These are phyloP conservation scores for Starmera caribaea DNA, from an alignment of 805 yeast species.

Conservation along the genomic window DNA sequence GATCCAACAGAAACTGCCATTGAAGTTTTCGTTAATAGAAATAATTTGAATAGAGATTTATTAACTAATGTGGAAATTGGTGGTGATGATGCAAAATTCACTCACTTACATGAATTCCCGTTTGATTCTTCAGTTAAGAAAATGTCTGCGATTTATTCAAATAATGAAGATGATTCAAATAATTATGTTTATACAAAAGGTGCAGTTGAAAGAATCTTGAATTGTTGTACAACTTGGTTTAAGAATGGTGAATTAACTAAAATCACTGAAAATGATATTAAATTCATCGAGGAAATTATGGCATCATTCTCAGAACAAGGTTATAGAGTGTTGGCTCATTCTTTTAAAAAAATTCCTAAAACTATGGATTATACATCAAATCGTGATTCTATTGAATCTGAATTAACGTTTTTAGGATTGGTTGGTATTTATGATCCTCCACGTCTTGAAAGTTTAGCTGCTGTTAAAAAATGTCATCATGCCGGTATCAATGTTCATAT, in stretches of 20 bases:
- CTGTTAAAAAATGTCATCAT: conserved; percentile 56
- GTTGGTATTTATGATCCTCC: conserved; percentile 81
- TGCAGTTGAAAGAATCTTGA: conserved; percentile 63
- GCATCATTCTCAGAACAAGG: conserved; percentile 54
- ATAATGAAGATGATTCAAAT: conserved; percentile 17
- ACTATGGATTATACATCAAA: conserved; percentile 23
- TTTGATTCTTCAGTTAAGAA: conserved; percentile 68
- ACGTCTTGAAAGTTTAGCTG: conserved; percentile 53
- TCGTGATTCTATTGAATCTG: conserved; percentile 40
- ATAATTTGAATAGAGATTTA: conserved; percentile 37
- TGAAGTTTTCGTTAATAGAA: conserved; percentile 62
- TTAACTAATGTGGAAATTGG: conserved; percentile 28
- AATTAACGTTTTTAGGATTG: conserved; percentile 51
- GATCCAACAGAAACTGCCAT: conserved; percentile 89
- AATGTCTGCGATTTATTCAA: conserved; percentile 53
- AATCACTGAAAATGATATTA: conserved; percentile 32
- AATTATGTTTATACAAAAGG: conserved; percentile 50
- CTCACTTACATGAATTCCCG: conserved; percentile 56
- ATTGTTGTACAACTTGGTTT: conserved; percentile 46
- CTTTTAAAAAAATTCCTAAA: conserved; percentile 29
- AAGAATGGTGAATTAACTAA: conserved; percentile 20
- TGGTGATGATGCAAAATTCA: conserved; percentile 10
- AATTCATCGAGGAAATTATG: conserved; percentile 44
- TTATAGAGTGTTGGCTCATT: conserved; percentile 66
- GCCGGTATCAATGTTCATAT: conserved; percentile 76